Base-by-base conservation (phyloP, 768 basidiomycete species). In the Pulveroboletus sp. region DNA sequence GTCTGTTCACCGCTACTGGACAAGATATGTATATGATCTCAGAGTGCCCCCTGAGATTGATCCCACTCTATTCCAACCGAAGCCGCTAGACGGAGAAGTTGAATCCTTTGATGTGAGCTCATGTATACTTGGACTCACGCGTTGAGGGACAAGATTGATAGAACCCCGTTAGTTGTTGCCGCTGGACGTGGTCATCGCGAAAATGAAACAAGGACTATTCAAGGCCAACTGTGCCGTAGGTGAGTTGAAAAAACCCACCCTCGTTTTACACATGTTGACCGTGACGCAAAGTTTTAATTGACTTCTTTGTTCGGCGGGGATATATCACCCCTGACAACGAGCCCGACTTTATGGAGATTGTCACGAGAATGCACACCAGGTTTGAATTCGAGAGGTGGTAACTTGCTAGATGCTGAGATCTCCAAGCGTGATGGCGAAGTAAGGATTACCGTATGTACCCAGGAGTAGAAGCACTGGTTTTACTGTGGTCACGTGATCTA, bases 201-300 rank as follows among this genome's bases (percentile, higher is more conserved):
- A 77, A 45, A 81, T 98, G 71, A 79, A 78, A 28, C 67, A 70
- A 8, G 84, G 85, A 0, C 66, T 84, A 24, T 98, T 99, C 77
- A 99, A 99, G 69, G 79, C 91, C 1, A 98, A 99, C 61, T 96
- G 92, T 58, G 92, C 86, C 5, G 59, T 90, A 4, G 89, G 90
- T 90, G 33, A 46, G 81, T 71, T 12, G 9, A 40, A 30, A 40
- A 30, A 4, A 6, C 17, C 3, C 17, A 5, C 11, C 0, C 6
- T 5, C 41, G 18, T 21, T 24, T 26, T 46, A 35, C 18, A 36
- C 14, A 26, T 21, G 15, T 39, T 60, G 18, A 64, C 18, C 27
- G 6, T 18, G 11, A 11, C n/a, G n/a, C 36, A 12, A 48, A 91
- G 92, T 93, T 14, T 71, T 97, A 42, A 72, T 98, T 40, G 94